Base-by-base conservation (phyloP, 148 eudicot species). In the Limonium bicolor region DNA sequence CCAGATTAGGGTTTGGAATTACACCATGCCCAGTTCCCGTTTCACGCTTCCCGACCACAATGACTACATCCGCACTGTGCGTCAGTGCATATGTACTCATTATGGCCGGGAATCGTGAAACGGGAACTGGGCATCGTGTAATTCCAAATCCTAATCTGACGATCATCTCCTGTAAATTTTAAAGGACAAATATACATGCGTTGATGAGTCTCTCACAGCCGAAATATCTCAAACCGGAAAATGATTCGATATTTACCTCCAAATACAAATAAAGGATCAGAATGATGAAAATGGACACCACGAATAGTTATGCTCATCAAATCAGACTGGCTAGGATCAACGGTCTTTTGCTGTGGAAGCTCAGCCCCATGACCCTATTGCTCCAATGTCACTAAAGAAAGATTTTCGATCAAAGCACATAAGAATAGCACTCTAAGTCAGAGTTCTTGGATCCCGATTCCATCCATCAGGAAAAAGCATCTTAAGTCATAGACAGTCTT, bases 231-330 rank as follows among this genome's bases (percentile, higher is more conserved):
- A 5, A 26, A n/a, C n/a, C n/a, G n/a, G n/a, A n/a, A n/a, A n/a
- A n/a, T n/a, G n/a, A n/a, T n/a, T n/a, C n/a, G n/a, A n/a, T n/a
- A n/a, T n/a, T n/a, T 45, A 70, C 79, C 95, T 81, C 95, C 95
- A 3, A 92, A 86, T 2, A 86, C 95, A 26, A 86, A 86, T 19
- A 81, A 65, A 1, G 86, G 92, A 73, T 85, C 86, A 13, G 85
- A 74, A 20, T 71, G 59, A 46, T 85, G 95, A 22, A 86, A 86
- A 54, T 80, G 80, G 18, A 86, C 86, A 7, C 92, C 95, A 19
- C 92, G 82, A 42, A 86, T 92, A 29, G 95, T 86, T 86, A 20
- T 81, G 95, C 65, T 86, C 95, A 21, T 81, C 95, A 13, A 86
- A 86, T 2, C 77, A 85, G 77, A 72, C 86, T 74, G 12, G 95